These are phyloP conservation scores for Emergomyces pasteurianus DNA, from an alignment of 2,329 filamentous ascomycete species.

Conservation along the genomic window DNA sequence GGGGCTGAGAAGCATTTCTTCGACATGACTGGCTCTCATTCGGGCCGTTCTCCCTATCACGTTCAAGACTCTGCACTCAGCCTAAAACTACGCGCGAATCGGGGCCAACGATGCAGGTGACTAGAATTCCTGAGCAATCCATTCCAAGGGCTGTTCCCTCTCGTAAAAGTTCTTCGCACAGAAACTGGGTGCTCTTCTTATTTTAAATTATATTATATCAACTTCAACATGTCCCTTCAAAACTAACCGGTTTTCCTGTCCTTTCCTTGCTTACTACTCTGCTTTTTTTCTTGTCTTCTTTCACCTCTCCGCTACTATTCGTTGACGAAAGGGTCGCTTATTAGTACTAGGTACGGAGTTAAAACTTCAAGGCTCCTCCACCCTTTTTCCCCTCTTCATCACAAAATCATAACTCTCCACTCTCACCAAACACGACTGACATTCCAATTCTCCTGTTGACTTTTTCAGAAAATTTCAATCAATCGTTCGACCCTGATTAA, in stretches of 20 bases:
- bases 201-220: no score
- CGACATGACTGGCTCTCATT: neutral
- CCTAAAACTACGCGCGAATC: neutral
- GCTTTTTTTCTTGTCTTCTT: neutral
- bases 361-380: neutral
- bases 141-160: neutral
- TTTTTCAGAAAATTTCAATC: neutral
- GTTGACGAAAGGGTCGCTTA: neutral
- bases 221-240: neutral
- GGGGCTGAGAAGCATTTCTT: neutral
- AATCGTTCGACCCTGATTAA: neutral
- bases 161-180: neutral
- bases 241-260: no score
- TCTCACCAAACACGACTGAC: neutral
- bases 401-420: neutral
- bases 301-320: neutral
- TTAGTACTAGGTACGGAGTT: no score
- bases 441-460: neutral
- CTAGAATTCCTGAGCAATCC: neutral
- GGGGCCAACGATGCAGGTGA: neutral
- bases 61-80: neutral
- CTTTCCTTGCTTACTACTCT: neutral
- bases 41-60: neutral
- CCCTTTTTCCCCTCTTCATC: neutral
- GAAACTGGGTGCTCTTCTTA: no score